Evolutionary conservation across 2,329 filamentous ascomycete species (phyloP), one percentile per base, ranked within the genome.

Genomic region (Stagonosporopsis cucurbitacearum): DNA sequence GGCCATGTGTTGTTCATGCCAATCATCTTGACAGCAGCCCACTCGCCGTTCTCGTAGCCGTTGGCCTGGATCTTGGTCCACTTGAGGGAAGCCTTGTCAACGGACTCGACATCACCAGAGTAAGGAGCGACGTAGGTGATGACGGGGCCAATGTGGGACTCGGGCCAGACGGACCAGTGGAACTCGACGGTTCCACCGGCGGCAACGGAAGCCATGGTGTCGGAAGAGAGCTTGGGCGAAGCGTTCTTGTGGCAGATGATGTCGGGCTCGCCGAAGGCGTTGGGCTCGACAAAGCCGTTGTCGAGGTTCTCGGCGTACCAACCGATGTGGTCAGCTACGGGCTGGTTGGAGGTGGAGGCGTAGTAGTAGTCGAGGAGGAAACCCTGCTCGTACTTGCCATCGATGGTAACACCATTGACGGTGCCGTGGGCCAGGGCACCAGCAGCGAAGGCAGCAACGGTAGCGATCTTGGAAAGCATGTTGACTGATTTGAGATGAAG

Each of bases 231-330:
- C 26, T 64, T 58, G 77, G 81, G 79, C 26, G 79, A 78, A 26
- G 82, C 85, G 39, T 75, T 74, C 70, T 79, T 79, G 79, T 89
- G 87, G 78, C 86, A 88, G 75, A 86, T 84, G 61, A 88, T 86
- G 62, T 75, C 71, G 44, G 71, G 37, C 15, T 53, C 57, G 49
- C 50, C 54, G 62, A 67, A 75, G 26, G 58, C 43, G 57, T 66
- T 63, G 40, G 70, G 70, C 49, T 65, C 62, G 26, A 75, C 66
- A 53, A 73, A 75, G 56, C 71, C 71, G 59, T 73, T 75, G 65
- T 74, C 73, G 39, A 73, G 66, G 65, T 75, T 68, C 58, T 73
- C 69, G 11, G 73, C 71, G 46, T 68, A 71, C 58, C 80, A 86
- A 47, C 84, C 81, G 63, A 74, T 68, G 56, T 70, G 64, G n/a